phyloP scores from a whole-genome alignment of 179 eudicot genomes.

The Pouteria campechiana region DNA sequence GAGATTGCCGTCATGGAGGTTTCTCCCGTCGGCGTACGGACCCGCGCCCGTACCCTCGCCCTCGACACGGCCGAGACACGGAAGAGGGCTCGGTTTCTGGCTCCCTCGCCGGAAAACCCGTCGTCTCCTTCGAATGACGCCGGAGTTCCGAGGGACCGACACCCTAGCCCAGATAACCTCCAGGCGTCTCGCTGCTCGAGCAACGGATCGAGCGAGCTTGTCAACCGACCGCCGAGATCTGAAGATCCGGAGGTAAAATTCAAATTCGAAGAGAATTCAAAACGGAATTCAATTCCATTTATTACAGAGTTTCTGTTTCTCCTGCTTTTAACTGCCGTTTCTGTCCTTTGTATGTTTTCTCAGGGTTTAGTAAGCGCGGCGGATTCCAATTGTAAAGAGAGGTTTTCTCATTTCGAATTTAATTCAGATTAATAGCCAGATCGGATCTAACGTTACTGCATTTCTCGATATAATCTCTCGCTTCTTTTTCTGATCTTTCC shows the following conservation, averaged over 20 bases:
- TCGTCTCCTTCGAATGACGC: slow-evolving; percentile 5
- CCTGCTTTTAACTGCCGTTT: slow-evolving; percentile 7
- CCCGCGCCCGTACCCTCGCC: slow-evolving; percentile 24
- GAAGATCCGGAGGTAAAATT: slow-evolving; percentile 2
- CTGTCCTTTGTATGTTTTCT: background rate
- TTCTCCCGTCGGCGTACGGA: slow-evolving; percentile 14
- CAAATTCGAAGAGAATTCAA: slow-evolving; percentile 10
- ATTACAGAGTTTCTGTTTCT: background rate
- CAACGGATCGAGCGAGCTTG: slow-evolving; percentile 16
- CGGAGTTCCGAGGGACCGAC: slow-evolving; percentile 6
- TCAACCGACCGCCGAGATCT: background rate
- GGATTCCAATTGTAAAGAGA: slow-evolving; percentile 11
- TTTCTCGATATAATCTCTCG: background rate
- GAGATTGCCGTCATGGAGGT: slow-evolving; percentile 25
- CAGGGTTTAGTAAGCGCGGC: background rate
- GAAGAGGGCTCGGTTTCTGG: slow-evolving; percentile 19
- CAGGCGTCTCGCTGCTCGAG: slow-evolving; percentile 47
- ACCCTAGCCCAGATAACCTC: slow-evolving; percentile 7
- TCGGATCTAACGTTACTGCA: too few species aligned
- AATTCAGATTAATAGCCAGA: slow-evolving; percentile 5
- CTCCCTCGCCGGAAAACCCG: slow-evolving; percentile 7
- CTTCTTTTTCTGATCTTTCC: background rate
- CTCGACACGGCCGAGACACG: background rate
- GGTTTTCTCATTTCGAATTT: too few species aligned
- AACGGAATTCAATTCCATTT: background rate